Conservation (phyloP, 2,329 filamentous ascomycete species). For the Cercospora sojina region DNA sequence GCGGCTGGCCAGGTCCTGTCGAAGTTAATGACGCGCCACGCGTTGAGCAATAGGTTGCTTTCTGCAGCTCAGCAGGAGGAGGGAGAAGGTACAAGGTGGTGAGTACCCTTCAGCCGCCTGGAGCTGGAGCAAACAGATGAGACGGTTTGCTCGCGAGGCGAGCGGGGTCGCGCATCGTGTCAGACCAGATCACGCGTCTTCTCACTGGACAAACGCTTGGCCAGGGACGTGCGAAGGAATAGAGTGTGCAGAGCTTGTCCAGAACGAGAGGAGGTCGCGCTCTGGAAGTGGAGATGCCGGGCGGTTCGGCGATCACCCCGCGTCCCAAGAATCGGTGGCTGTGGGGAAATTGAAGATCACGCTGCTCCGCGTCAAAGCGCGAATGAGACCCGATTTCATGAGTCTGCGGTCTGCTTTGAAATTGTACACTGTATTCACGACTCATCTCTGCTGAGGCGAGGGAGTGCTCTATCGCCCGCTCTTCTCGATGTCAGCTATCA, state of each 20-base stretch:
- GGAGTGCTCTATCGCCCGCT: not conserved
- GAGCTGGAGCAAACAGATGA: not conserved
- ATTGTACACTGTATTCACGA: not conserved
- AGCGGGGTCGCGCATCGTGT: slow-evolving; percentile 13
- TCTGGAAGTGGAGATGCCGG: not conserved
- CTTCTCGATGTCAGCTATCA: slow-evolving; percentile 12
- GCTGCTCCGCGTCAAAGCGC: slow-evolving; percentile 2
- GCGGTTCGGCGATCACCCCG: slow-evolving; percentile 3
- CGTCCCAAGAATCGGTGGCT: not conserved
- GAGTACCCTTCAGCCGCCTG: not conserved
- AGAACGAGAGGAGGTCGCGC: not conserved
- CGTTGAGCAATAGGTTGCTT: slow-evolving; percentile 5
- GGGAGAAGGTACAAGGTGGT: slow-evolving; percentile 5
- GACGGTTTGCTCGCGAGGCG: slow-evolving; percentile 9
- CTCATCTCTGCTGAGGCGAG: not conserved
- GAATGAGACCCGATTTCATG: not conserved
- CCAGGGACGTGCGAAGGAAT: slow-evolving; percentile 2
- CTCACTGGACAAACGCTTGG: not conserved
- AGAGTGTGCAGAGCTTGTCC: not conserved
- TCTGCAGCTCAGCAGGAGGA: slow-evolving; percentile 13
- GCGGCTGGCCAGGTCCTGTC: slow-evolving; percentile 1
- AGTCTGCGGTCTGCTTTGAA: not conserved
- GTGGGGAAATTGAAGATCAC: slow-evolving; percentile 5
- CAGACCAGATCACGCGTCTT: slow-evolving; percentile 4
- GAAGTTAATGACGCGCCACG: slow-evolving; percentile 11